A percentile compares a stretch with the other conserved stretches of the same genome.
Evolutionary conservation across 331 rosid species (phyloP).

Genomic region (Prunus yedoensis): DNA sequence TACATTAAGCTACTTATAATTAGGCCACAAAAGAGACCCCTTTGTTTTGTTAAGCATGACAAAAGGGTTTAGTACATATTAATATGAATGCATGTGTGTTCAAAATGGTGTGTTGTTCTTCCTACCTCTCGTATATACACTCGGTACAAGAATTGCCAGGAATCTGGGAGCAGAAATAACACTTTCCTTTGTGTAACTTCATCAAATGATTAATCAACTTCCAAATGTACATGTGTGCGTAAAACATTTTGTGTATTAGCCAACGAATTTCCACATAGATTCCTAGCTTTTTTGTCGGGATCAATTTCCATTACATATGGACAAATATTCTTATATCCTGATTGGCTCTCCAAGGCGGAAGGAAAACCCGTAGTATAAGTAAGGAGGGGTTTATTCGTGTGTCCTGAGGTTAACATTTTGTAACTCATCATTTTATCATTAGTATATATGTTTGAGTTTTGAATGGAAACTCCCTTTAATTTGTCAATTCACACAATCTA

Average conservation of each 20-base stretch:
- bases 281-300: too few relatives aligned
- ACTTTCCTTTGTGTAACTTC: neutral
- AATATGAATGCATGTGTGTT: neutral
- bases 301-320: too few relatives aligned
- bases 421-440: neutral
- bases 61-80: neutral
- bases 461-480: neutral
- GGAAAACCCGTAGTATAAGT: too few relatives aligned
- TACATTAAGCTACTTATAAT: neutral
- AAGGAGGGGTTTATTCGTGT: neutral
- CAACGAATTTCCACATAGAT: too few relatives aligned
- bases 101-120: neutral
- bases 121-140: neutral
- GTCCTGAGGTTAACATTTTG: neutral
- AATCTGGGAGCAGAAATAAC: neutral
- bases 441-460: neutral
- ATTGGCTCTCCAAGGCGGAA: too few relatives aligned
- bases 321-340: too few relatives aligned
- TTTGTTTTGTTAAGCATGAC: neutral
- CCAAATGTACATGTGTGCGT: neutral
- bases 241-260: neutral
- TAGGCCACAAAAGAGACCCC: neutral
- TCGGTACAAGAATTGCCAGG: neutral
- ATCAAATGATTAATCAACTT: neutral
- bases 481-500: neutral